Percentiles rank a stretch among this genome's conserved stretches.
Conservation (phyloP, 495 filamentous ascomycete species). For the Diplogelasinospora grovesii region DNA sequence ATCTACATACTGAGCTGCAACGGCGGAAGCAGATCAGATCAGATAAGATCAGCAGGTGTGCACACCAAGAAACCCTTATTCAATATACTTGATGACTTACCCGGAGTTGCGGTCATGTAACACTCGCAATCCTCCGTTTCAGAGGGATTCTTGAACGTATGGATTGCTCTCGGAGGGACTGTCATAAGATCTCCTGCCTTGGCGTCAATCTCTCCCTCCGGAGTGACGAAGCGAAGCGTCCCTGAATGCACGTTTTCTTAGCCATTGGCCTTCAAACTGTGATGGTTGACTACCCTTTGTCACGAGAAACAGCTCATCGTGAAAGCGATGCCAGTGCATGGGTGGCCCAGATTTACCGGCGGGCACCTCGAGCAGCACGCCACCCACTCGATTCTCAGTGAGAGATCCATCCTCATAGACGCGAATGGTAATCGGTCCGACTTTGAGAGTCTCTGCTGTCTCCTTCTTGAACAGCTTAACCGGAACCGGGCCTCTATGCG, state of each 20-base stretch:
- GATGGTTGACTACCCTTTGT: conserved; percentile 40
- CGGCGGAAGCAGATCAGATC: no score
- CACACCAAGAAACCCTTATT: background rate
- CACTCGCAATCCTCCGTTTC: conserved; percentile 46
- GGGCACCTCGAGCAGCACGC: conserved; percentile 40
- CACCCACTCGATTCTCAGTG: conserved; percentile 43
- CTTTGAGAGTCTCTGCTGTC: conserved; percentile 19
- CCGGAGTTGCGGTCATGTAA: conserved; percentile 50
- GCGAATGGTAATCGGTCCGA: conserved; percentile 26
- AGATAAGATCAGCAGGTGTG: conserved; percentile 1
- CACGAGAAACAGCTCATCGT: conserved; percentile 51
- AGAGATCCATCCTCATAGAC: conserved; percentile 27
- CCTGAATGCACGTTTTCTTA: conserved; percentile 9
- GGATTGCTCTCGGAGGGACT: conserved; percentile 43
- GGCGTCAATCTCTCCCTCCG: conserved; percentile 39
- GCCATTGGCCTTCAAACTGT: conserved; percentile 6
- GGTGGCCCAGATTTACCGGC: conserved; percentile 40
- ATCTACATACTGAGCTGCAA: conserved; percentile 23
- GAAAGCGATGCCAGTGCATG: conserved; percentile 38
- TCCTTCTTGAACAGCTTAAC: conserved; percentile 20
- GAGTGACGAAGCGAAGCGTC: conserved; percentile 29
- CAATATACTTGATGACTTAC: conserved; percentile 1
- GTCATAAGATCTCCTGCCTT: conserved; percentile 45
- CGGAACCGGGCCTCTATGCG: conserved; percentile 16
- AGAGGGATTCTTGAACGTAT: conserved; percentile 49